Conservation (phyloP, 78 protist genomes). For the Blattamonas nauphoetae region DNA sequence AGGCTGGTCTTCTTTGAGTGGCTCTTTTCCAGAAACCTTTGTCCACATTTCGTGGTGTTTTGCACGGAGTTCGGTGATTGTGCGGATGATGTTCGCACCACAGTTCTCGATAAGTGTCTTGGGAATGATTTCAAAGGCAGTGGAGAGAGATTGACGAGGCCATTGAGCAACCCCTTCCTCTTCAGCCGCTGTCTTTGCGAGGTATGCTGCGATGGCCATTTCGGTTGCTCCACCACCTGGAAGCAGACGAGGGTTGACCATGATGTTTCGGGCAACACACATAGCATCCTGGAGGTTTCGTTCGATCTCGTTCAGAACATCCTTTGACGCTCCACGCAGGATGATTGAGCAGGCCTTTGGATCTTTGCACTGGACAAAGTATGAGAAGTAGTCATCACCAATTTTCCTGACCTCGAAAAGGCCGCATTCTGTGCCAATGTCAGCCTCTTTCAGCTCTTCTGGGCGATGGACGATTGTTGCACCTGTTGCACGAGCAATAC, state of each 20-base stretch:
- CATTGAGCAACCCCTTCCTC: slow-evolving; percentile 72
- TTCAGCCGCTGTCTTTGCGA: slow-evolving; percentile 65
- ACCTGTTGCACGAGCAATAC: slow-evolving; percentile 95
- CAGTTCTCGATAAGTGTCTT: slow-evolving; percentile 94
- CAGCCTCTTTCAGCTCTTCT: slow-evolving; percentile 80
- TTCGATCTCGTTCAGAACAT: slow-evolving; percentile 88
- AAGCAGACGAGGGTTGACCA: slow-evolving; percentile 77
- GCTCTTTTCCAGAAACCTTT: slow-evolving; percentile 30
- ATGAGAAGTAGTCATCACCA: slow-evolving; percentile 96
- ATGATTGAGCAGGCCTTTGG: slow-evolving; percentile 97
- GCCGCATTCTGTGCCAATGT: slow-evolving; percentile 78
- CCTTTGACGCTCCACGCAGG: slow-evolving; percentile 96
- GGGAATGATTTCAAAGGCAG: slow-evolving; percentile 70
- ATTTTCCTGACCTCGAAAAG: slow-evolving; percentile 64
- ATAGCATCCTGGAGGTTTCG: slow-evolving; percentile 89
- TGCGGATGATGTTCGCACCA: slow-evolving; percentile 83
- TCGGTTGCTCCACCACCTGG: slow-evolving; percentile 99
- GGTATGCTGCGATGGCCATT: slow-evolving; percentile 71
- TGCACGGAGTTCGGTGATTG: slow-evolving; percentile 85
- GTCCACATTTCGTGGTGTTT: background rate
- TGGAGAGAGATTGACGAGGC: slow-evolving; percentile 82
- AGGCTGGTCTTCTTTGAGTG: slow-evolving; percentile 26
- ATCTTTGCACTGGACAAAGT: slow-evolving; percentile 81
- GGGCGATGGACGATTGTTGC: slow-evolving; percentile 88
- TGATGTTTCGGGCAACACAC: slow-evolving; percentile 87